phyloP scores from a whole-genome alignment of 2,329 filamentous ascomycete species.

The Aspergillus spinulosporus region DNA sequence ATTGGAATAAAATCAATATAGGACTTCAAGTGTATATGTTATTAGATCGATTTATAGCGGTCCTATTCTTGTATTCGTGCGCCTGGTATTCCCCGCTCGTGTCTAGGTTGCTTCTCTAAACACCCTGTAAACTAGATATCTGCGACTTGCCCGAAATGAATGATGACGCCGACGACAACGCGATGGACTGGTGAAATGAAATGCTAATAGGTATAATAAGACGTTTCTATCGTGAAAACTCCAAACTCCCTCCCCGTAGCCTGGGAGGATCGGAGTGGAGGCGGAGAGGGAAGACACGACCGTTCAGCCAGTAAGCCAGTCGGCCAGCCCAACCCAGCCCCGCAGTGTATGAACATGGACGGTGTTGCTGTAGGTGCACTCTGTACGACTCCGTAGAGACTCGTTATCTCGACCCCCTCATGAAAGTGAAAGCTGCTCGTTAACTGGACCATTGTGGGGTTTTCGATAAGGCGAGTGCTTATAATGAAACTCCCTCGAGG shows the following conservation, averaged over 20 bases:
- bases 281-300: not conserved
- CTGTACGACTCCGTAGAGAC: not conserved
- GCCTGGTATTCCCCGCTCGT: not conserved
- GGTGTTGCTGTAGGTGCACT: not conserved
- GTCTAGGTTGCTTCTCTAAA: not conserved
- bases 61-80: not conserved
- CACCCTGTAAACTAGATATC: not conserved
- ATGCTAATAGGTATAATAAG: not conserved
- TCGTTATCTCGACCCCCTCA: not conserved
- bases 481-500: conserved; percentile 56
- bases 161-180: not conserved
- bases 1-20: not conserved
- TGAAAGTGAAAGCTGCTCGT: not conserved
- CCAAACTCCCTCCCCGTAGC: not conserved
- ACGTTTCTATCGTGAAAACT: not conserved
- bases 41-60: not conserved
- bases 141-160: not conserved
- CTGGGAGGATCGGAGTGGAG: not conserved
- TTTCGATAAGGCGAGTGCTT: conserved; percentile 12
- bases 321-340: not conserved
- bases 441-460: not conserved
- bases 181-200: not conserved
- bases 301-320: not conserved
- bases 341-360: not conserved
- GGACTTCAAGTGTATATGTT: not conserved